Evolutionary conservation across 2,329 filamentous ascomycete species (phyloP).

Genomic region (Pochonia chlamydosporia): DNA sequence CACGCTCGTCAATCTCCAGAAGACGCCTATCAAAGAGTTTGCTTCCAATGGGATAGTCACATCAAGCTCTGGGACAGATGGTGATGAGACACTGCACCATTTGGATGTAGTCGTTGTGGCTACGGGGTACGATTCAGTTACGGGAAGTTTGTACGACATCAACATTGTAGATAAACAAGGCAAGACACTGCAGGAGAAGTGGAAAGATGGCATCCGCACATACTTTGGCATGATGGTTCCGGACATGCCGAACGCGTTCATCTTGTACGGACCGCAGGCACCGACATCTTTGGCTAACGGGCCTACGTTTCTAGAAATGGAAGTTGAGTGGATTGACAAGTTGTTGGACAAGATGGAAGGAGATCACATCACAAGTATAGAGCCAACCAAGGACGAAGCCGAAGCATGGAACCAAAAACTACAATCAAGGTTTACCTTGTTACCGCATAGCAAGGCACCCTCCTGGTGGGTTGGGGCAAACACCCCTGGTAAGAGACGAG

Average conservation of each 20-base stretch:
- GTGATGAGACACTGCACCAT: not conserved
- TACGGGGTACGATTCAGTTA: conserved; percentile 17
- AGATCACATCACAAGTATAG: not conserved
- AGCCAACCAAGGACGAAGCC: not conserved
- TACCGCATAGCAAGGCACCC: conserved; percentile 4
- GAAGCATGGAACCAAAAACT: not conserved
- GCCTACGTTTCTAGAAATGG: conserved; percentile 15
- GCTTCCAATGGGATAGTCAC: not conserved
- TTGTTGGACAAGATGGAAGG: conserved; percentile 12
- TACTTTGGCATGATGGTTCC: conserved; percentile 17
- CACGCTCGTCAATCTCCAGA: not conserved
- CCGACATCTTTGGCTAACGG: conserved; percentile 14
- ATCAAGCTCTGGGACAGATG: not conserved
- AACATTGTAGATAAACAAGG: conserved; percentile 14
- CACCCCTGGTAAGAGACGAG: conserved; percentile 9
- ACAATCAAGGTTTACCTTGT: not conserved
- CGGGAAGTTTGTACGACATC: conserved; percentile 16
- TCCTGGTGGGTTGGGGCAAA: conserved; percentile 13
- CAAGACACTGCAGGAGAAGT: conserved; percentile 9
- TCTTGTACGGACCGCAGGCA: conserved; percentile 19
- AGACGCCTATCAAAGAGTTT: not conserved
- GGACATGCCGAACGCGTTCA: conserved; percentile 15
- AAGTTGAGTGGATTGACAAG: conserved; percentile 14
- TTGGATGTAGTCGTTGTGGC: conserved; percentile 9
- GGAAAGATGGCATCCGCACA: conserved; percentile 13